Evolutionary conservation across 1,284 basidiomycete genomes (phyloP).

Genomic region (Ganoderma leucocontextum): DNA sequence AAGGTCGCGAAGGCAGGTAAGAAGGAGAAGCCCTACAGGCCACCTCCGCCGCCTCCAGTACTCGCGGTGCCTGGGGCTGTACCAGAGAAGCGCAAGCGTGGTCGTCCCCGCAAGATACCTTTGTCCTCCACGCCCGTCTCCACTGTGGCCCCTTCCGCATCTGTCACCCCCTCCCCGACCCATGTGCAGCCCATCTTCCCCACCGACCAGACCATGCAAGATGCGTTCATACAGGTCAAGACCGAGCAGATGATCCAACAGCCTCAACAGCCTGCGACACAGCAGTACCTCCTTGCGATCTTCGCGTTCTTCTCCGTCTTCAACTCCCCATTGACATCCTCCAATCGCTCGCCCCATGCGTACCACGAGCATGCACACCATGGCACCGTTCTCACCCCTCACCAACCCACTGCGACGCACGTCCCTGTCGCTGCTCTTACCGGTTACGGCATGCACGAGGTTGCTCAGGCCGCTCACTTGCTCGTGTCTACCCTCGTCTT

Average conservation of each 20-base stretch:
- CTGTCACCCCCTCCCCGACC: slow-evolving; percentile 24
- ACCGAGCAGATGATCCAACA: slow-evolving; percentile 26
- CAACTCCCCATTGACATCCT: slow-evolving; percentile 68
- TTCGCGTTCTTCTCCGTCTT: slow-evolving; percentile 82
- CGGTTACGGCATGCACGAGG: slow-evolving; percentile 56
- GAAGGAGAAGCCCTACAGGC: slow-evolving; percentile 48
- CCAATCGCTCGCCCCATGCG: slow-evolving; percentile 39
- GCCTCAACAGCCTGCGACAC: slow-evolving; percentile 42
- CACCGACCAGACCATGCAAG: slow-evolving; percentile 30
- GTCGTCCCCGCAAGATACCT: slow-evolving; percentile 69
- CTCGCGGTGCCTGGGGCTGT: slow-evolving; percentile 43
- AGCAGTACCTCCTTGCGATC: slow-evolving; percentile 77
- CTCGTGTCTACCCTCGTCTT: slow-evolving; percentile 69
- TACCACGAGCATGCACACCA: slow-evolving; percentile 42
- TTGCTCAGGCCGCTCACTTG: slow-evolving; percentile 66
- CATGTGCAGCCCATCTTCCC: slow-evolving; percentile 30
- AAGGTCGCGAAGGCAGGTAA: slow-evolving; percentile 50
- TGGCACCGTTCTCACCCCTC: slow-evolving; percentile 41
- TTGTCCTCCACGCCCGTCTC: slow-evolving; percentile 38
- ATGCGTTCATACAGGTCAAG: slow-evolving; percentile 27
- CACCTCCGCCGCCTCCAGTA: slow-evolving; percentile 44
- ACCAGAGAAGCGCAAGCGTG: slow-evolving; percentile 83
- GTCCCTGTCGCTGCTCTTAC: slow-evolving; percentile 19
- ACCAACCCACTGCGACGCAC: slow-evolving; percentile 27
- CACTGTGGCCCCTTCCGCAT: slow-evolving; percentile 18